phyloP scores from a whole-genome alignment of 768 basidiomycete genomes.

The Agaricus sinodeliciosus region DNA sequence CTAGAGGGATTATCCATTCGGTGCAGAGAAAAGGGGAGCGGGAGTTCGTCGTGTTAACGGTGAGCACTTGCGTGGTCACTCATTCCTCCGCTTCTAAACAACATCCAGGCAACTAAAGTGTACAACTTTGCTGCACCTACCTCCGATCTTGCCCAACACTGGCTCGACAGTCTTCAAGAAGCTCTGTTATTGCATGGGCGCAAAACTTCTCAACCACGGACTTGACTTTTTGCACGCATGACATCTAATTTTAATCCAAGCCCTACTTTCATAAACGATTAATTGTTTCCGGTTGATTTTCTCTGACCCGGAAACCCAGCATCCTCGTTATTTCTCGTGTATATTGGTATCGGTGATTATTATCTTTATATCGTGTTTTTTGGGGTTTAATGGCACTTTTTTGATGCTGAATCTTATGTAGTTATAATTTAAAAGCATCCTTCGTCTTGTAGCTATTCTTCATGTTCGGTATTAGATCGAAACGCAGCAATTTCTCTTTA shows the following conservation, averaged over 20 bases:
- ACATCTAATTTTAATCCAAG: neutral
- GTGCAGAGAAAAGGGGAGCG: constrained; percentile 49
- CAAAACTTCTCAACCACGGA: constrained; percentile 15
- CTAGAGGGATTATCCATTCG: constrained; percentile 34
- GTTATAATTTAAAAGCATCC: constrained; percentile 1
- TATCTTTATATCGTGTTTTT: constrained; percentile 6
- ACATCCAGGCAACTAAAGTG: constrained; percentile 37
- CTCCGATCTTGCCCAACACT: constrained; percentile 23
- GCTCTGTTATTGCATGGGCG: constrained; percentile 16
- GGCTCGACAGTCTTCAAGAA: constrained; percentile 34
- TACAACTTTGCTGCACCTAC: constrained; percentile 36
- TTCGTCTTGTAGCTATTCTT: neutral
- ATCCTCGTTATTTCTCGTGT: neutral
- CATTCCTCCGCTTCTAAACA: neutral
- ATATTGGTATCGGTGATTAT: neutral
- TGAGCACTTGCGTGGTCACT: constrained; percentile 21
- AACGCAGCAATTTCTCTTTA: neutral
- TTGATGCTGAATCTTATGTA: neutral
- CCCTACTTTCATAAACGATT: neutral
- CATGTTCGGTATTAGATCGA: neutral
- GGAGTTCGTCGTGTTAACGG: constrained; percentile 57
- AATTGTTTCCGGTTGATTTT: neutral
- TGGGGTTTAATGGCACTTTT: constrained; percentile 1
- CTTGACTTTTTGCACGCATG: constrained; percentile 11
- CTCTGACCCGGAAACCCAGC: neutral